A percentile compares a stretch with the other conserved stretches of the same genome.
phyloP scores from a whole-genome alignment of 495 filamentous ascomycete genomes.

The Entonaema liquescens region DNA sequence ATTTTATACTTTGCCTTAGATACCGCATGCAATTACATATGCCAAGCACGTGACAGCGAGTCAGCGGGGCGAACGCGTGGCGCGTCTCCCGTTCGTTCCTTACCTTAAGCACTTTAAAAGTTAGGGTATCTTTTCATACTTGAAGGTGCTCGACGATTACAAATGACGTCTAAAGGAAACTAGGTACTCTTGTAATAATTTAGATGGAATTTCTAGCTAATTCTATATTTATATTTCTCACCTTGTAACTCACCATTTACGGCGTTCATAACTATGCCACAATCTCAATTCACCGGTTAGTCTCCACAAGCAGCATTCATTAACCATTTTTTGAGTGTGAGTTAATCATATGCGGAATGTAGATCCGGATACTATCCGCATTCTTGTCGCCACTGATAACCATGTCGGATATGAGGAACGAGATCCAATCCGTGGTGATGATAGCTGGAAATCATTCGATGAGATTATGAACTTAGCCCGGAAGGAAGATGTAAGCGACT shows the following conservation, averaged over 20 bases:
- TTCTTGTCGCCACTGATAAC: conserved; percentile 92
- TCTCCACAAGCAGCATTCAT: not conserved
- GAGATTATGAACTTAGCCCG: conserved; percentile 93
- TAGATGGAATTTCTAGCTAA: not conserved
- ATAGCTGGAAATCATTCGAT: conserved; percentile 96
- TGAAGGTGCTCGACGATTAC: too few relatives aligned
- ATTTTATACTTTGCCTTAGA: not conserved
- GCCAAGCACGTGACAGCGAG: conserved; percentile 30
- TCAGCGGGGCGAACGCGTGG: conserved; percentile 33
- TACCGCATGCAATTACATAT: not conserved
- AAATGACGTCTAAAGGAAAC: not conserved
- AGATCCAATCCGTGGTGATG: conserved; percentile 90
- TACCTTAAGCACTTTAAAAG: not conserved
- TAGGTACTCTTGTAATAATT: not conserved
- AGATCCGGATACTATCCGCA: conserved; percentile 92
- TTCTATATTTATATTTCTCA: not conserved
- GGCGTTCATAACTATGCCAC: conserved; percentile 18
- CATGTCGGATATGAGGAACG: conserved; percentile 98
- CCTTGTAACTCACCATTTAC: not conserved
- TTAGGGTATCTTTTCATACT: too few relatives aligned
- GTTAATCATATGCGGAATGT: conserved; percentile 5
- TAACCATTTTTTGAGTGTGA: not conserved
- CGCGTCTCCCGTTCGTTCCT: conserved; percentile 15
- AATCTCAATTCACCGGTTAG: conserved; percentile 37
- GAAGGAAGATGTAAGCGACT: conserved; percentile 71